Evolutionary conservation across 371 early-diverging fungal species (phyloP), one percentile per base, ranked within the genome.

Genomic region (Mortierella sp.): DNA sequence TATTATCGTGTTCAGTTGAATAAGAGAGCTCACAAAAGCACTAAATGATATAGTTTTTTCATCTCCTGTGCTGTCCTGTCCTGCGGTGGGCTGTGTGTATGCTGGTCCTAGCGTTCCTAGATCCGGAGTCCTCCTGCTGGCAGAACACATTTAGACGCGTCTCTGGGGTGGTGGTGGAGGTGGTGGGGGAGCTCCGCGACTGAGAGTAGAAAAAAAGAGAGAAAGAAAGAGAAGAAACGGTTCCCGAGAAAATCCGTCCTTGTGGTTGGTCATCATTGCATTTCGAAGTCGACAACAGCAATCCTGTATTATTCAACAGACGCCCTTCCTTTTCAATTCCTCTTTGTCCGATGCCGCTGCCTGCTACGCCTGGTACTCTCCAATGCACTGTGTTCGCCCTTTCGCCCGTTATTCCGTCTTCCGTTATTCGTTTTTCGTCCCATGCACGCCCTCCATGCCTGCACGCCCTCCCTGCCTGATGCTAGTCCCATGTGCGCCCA

Each of bases 121-220:
- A n/a, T 76, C 76, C 76, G 70, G 64, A 39, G 26, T 74, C 47
- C 66, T 70, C 69, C 75, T 74, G 67, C 70, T 45, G 73, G 45
- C 66, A 55, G 47, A 43, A 47, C n/a, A 10, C 67, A n/a, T 63
- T 70, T 79, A 83, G 76, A 79, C 73, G 58, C 84, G 84, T 78
- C 84, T 71, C 76, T 83, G 84, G 64, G 84, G 84, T 79, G 84
- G 84, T 73, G 84, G 84, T 10, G 84, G 84, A 70, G 84, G 84
- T 22, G 84, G 84, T 79, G 79, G 84, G 76, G 84, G 84, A 44
- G 74, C 79, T 71, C 79, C 83, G 55, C 84, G 79, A 68, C 84
- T 79, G 76, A 53, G 19, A 50, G 43, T 52, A 45, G 48, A 73
- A 55, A 77, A 74, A 61, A 58, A n/a, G 40, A 66, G 64, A 70